Percentiles rank a stretch among this genome's conserved stretches.
Conservation (phyloP, 208 protist genomes). For the Phytomonas serpens region DNA sequence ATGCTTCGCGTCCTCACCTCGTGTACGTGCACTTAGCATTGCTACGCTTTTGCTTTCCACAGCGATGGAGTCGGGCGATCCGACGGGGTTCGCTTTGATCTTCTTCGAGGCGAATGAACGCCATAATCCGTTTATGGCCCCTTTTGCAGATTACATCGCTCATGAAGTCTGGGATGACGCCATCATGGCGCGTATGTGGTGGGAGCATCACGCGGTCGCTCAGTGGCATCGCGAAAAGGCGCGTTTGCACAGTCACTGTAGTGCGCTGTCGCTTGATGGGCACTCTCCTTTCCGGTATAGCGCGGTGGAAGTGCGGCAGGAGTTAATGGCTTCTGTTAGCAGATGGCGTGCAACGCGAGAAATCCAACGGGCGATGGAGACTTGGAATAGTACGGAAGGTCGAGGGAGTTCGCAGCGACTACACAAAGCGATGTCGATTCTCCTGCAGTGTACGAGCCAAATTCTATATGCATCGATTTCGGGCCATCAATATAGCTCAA, state of each 20-base stretch:
- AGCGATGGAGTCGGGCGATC: slow-evolving; percentile 44
- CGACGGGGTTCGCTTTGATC: slow-evolving; percentile 67
- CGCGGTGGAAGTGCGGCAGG: slow-evolving; percentile 34
- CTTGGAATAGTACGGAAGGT: neutral
- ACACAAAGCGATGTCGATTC: neutral
- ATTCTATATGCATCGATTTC: neutral
- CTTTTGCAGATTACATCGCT: slow-evolving; percentile 35
- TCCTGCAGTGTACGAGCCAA: neutral
- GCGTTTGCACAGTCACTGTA: slow-evolving; percentile 9
- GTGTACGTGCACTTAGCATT: slow-evolving; percentile 37
- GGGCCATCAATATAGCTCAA: neutral
- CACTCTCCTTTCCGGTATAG: slow-evolving; percentile 41
- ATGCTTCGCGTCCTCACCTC: slow-evolving; percentile 16
- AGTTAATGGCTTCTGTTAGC: slow-evolving; percentile 44
- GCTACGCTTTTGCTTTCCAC: slow-evolving; percentile 40
- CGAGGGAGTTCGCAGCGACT: neutral
- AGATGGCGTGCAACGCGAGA: slow-evolving; percentile 27
- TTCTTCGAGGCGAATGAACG: slow-evolving; percentile 38
- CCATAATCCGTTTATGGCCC: slow-evolving; percentile 29
- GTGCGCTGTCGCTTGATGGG: slow-evolving; percentile 28
- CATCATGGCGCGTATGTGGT: slow-evolving; percentile 31
- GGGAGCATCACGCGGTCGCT: slow-evolving; percentile 51
- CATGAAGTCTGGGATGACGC: slow-evolving; percentile 26
- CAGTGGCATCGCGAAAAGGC: slow-evolving; percentile 61
- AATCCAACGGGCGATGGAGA: slow-evolving; percentile 4